phyloP scores from a whole-genome alignment of 192 early-diverging fungal species.

The Jimgerdemannia flammicorona region DNA sequence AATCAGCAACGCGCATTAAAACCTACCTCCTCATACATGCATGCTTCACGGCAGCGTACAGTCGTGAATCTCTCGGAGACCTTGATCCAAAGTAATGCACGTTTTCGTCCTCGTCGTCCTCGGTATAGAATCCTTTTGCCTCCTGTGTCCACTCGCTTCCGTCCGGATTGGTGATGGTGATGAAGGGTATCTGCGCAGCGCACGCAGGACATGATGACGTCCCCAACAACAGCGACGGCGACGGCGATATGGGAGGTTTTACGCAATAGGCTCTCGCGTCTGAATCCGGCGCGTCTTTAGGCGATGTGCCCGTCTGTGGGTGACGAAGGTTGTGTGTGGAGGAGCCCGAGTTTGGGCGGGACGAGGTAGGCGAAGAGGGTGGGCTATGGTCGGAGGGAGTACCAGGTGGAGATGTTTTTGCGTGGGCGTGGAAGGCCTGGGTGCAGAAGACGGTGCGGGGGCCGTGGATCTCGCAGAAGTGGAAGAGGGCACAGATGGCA shows the following conservation, averaged over 20 bases:
- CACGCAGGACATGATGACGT: conserved; percentile 22
- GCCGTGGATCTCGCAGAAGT: conserved; percentile 43
- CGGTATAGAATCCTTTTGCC: conserved; percentile 26
- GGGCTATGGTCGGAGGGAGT: neutral
- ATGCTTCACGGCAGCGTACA: conserved; percentile 34
- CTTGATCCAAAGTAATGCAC: conserved; percentile 34
- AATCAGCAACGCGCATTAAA: no score
- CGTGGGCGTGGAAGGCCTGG: conserved; percentile 12
- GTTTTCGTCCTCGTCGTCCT: conserved; percentile 32
- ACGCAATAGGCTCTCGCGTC: no score
- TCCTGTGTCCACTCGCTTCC: conserved; percentile 13
- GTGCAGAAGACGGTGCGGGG: conserved; percentile 41
- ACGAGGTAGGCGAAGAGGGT: conserved; percentile 8
- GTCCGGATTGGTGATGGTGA: neutral
- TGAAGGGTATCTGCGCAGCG: conserved; percentile 27
- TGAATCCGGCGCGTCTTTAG: no score
- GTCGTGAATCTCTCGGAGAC: conserved; percentile 29
- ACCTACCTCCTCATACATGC: conserved; percentile 41
- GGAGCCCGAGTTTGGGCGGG: neutral
- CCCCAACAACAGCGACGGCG: neutral
- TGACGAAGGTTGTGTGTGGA: neutral
- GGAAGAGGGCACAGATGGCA: conserved; percentile 35
- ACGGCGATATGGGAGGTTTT: neutral
- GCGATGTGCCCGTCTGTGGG: neutral
- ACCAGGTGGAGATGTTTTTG: conserved; percentile 6